phyloP scores from a whole-genome alignment of 257 asterid genomes.

The Mentha longifolia region DNA sequence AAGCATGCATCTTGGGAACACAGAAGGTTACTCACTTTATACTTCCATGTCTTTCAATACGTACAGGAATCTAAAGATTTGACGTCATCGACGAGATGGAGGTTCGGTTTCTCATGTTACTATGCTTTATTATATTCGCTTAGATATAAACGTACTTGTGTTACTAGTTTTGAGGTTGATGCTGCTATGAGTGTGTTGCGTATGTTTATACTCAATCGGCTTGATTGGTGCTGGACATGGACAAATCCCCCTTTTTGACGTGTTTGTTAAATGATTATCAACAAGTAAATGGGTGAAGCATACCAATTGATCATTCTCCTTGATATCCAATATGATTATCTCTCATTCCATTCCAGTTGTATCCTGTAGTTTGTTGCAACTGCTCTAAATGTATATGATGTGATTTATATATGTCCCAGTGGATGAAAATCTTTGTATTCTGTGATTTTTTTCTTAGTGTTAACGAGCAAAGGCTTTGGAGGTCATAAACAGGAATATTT shows the following conservation, averaged over 20 bases:
- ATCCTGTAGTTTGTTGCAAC: background rate
- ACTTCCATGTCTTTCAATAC: constrained; percentile 22
- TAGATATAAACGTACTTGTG: no score
- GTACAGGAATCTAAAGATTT: constrained; percentile 82
- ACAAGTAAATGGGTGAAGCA: background rate
- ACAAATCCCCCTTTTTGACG: background rate
- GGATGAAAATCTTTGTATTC: background rate
- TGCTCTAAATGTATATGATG: background rate
- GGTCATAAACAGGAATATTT: constrained; percentile 64
- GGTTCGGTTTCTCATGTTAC: constrained; percentile 53
- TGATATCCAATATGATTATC: constrained; percentile 8
- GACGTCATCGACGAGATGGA: constrained; percentile 77
- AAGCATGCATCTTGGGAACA: constrained; percentile 14
- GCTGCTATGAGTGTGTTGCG: background rate
- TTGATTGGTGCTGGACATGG: background rate
- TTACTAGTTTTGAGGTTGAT: background rate
- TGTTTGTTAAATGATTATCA: background rate
- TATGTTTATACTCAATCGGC: background rate
- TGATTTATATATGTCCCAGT: background rate
- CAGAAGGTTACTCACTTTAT: background rate
- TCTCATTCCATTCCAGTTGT: background rate
- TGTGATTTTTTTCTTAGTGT: constrained; percentile 26
- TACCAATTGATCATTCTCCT: background rate
- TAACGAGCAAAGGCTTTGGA: constrained; percentile 84
- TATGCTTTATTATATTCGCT: no score